Evolutionary conservation across 208 protist species (phyloP).

Genomic region (Trypanosoma theileri): DNA sequence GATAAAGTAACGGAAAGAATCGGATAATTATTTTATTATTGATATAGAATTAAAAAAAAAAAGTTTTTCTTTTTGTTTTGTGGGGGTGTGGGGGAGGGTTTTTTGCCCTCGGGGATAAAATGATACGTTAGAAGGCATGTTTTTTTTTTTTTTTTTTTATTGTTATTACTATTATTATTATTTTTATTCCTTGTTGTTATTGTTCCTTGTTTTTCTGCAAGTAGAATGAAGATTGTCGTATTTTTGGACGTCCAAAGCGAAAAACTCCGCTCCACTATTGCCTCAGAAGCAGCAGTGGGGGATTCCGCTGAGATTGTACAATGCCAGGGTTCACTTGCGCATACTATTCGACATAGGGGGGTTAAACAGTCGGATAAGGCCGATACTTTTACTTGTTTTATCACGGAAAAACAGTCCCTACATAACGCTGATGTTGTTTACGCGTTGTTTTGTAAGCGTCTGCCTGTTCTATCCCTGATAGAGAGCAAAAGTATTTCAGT

Average conservation of each 20-base stretch:
- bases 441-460: slow-evolving; percentile 52
- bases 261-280: slow-evolving; percentile 13
- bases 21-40: slow-evolving; percentile 19
- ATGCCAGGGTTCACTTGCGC: slow-evolving; percentile 7
- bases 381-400: slow-evolving; percentile 53
- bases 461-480: slow-evolving; percentile 40
- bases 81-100: too few relatives aligned
- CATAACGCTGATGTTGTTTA: slow-evolving; percentile 61
- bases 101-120: too few relatives aligned
- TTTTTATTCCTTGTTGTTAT: slow-evolving; percentile 15
- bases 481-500: not conserved
- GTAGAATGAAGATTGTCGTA: slow-evolving; percentile 23
- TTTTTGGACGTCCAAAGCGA: slow-evolving; percentile 24
- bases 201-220: slow-evolving; percentile 9
- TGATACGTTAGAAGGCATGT: not conserved
- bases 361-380: not conserved
- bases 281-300: slow-evolving; percentile 6
- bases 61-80: not conserved
- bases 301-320: slow-evolving; percentile 25
- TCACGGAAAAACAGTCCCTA: slow-evolving; percentile 55
- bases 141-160: slow-evolving; percentile 12
- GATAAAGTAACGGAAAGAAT: slow-evolving; percentile 28
- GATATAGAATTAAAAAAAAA: slow-evolving; percentile 11
- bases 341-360: not conserved
- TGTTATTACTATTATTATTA: slow-evolving; percentile 21